Conservation (phyloP, 139 green algal genomes). For the Chlorella sp. region DNA sequence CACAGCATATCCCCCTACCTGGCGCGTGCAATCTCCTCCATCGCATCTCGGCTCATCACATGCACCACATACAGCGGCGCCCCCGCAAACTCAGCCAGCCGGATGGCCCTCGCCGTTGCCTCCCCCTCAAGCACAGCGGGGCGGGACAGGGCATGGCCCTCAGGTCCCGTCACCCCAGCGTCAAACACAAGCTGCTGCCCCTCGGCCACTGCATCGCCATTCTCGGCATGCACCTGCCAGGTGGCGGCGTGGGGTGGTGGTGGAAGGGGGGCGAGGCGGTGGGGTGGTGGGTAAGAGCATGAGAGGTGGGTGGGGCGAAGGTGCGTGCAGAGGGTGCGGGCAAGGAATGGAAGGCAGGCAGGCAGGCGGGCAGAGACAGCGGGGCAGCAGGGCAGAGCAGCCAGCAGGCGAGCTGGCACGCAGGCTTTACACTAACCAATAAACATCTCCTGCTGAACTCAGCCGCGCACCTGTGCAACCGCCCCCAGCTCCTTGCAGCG, state of each 20-base stretch:
- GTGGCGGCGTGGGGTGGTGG: background rate
- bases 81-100: conserved; percentile 81
- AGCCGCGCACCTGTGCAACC: conserved; percentile 75
- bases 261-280: background rate
- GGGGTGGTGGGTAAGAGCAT: background rate
- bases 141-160: conserved; percentile 90
- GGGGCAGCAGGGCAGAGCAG: too few species aligned
- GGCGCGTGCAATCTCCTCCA: conserved; percentile 70
- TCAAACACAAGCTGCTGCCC: conserved; percentile 74
- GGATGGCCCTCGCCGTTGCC: conserved; percentile 87
- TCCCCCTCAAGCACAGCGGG: conserved; percentile 89
- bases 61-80: conserved; percentile 97
- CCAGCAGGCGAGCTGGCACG: background rate
- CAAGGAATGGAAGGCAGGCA: too few species aligned
- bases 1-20: background rate
- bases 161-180: conserved; percentile 80
- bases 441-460: background rate
- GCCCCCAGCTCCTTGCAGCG: conserved; percentile 90
- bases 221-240: conserved; percentile 87
- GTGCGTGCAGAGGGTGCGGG: background rate
- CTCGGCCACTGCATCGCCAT: conserved; percentile 87
- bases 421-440: too few species aligned
- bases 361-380: too few species aligned
- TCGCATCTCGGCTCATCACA: conserved; percentile 91
- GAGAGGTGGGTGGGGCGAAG: background rate